Evolutionary conservation across 2,329 filamentous ascomycete species (phyloP).

Genomic region (Chaetomium sp.): DNA sequence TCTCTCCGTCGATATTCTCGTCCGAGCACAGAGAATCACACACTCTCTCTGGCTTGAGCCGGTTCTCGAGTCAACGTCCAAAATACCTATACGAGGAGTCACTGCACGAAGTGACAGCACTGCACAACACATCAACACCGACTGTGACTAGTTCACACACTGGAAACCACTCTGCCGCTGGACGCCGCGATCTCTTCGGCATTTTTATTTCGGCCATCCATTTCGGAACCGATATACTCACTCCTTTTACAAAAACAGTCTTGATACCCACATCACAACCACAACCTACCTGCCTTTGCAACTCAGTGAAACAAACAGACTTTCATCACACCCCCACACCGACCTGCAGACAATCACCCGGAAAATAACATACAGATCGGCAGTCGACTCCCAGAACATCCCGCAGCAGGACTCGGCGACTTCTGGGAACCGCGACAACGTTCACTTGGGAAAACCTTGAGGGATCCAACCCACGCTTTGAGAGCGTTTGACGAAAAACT

Average conservation of each 20-base stretch:
- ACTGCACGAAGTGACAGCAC: too few species aligned
- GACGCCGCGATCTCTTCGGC: background rate
- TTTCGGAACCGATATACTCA: background rate
- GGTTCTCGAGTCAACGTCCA: background rate
- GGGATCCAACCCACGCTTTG: background rate
- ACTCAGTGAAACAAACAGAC: background rate
- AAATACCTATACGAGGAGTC: background rate
- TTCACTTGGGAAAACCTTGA: background rate
- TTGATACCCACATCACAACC: background rate
- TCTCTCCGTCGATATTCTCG: background rate
- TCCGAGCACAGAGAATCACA: background rate
- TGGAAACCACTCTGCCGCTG: constrained; percentile 1
- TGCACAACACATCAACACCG: too few species aligned
- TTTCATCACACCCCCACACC: background rate
- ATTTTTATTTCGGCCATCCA: background rate
- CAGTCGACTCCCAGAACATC: background rate
- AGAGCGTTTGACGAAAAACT: constrained; percentile 1
- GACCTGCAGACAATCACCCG: background rate
- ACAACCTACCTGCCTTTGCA: background rate
- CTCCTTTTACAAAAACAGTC: background rate
- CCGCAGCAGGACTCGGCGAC: constrained; percentile 12
- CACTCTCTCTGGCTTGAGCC: constrained; percentile 1
- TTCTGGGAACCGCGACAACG: constrained; percentile 4
- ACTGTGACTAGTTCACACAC: background rate
- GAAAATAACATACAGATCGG: background rate